Evolutionary conservation across 345 rosid genomes (phyloP), one percentile per base, ranked within the genome.

Genomic region (Lumnitzera racemosa): DNA sequence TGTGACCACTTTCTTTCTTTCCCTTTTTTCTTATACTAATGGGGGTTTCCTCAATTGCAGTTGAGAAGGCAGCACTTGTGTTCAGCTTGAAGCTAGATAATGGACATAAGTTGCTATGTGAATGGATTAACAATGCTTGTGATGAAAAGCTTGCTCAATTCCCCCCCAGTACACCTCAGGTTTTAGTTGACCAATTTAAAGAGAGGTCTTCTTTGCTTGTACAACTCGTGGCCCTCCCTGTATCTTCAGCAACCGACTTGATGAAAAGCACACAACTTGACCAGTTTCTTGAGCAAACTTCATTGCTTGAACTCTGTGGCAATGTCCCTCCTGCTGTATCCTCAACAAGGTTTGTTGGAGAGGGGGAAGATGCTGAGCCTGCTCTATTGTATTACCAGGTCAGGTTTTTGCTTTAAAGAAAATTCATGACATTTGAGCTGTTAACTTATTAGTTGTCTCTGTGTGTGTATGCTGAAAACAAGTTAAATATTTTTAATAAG

Each of bases 71-170:
- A 1, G 97, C 97, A 24, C 73, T 72, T 46, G 95, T 94, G 41
- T 86, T 90, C 73, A 83, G 99, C 85, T 81, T 90, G 67, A 86
- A 90, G 84, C 78, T 94, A 74, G 91, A 94, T 65, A 76, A 53
- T 71, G 91, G 97, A 31, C 99, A 90, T 70, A 94, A 84, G 61
- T 60, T 73, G 61, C 85, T 78, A 51, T 94, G 99, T 72, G 96
- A 92, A 8, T 90, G 95, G 97, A 72, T 73, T 49, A 81, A 88
- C 61, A 88, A 88, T 76, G 72, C 78, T 24, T 94, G 96, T 25
- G 90, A 88, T 60, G 96, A 94, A 69, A 83, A 80, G 6, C 84
- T 90, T 56, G 87, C 89, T 12, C 90, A 84, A 70, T 94, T 94
- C 73, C 97, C 99, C 71, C 90, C 88, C 12, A 74, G 78, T 56